Base-by-base conservation (phyloP, 1,284 basidiomycete genomes). In the Rhizopogon parksii region DNA sequence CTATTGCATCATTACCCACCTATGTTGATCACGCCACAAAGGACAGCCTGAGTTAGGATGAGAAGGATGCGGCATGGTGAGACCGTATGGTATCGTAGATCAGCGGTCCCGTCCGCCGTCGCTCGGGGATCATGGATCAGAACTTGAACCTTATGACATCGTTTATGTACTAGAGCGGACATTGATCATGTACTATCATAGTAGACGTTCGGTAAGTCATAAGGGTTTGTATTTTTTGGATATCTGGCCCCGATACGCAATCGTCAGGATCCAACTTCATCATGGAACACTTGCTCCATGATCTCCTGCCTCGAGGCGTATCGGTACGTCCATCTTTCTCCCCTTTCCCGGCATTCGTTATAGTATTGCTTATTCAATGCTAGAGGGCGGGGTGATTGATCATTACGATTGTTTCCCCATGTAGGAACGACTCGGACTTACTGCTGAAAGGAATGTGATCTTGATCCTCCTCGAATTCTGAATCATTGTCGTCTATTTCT, bases 261-360 rank as follows among this genome's bases (percentile, higher is more conserved):
- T 19, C 19, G 14, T 30, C 9, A 45, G 17, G 5, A 45, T 8
- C 8, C 12, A n/a, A 9, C 14, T 7, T 45, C 17, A 6, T 15
- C 12, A 24, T 6, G 21, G 7, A 45, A 34, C 4, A 54, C 40
- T 51, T 65, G 68, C 46, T 55, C 56, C 12, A 43, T 54, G 3
- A 69, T 62, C 46, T 65, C 64, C 17, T 68, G 53, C 24, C 57
- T 46, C 25, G 64, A 68, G 21, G 64, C 57, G 30, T 65, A 68
- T 46, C 64, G 66, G 53, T 68, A 68, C 30, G 24, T 43, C 67
- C 67, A 65, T 6, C 25, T 12, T 21, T 52, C 52, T 6, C 45
- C 45, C 19, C 55, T 43, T 36, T 6, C 11, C 36, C 54, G 25
- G 24, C 39, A 9, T 1, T 38, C n/a, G 19, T 40, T 48, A 32